Base-by-base conservation (phyloP, 164 flowering plant genomes). In the Paratinospora sagittata region DNA sequence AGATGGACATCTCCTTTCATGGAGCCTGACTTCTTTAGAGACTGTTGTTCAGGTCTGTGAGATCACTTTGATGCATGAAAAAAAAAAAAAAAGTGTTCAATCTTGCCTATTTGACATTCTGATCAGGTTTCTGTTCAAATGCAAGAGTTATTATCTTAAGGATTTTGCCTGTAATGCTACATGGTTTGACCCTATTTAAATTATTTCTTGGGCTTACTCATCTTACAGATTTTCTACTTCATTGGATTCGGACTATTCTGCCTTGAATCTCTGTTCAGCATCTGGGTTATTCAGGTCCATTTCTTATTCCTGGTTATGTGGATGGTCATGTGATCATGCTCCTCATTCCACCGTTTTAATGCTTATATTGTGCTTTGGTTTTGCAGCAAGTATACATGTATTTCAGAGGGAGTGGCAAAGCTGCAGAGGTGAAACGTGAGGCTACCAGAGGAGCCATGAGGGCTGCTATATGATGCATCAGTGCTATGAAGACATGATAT, bases 211-310 rank as follows among this genome's bases (percentile, higher is more conserved):
- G 58, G 14, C 3, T 3, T 12, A 43, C 12, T 71, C 36, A 74
- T 17, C 36, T 68, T 73, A n/a, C 84, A 96, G 99, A 85, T 96
- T 66, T 91, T 96, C 78, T 96, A 93, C 85, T 85, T 96, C 70
- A 72, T 96, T 68, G 99, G 99, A 57, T 91, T 91, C 70, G 97
- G 83, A 55, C 68, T 87, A 0, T 96, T 93, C 82, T 79, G 83
- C 67, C 30, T 93, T 1, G 99, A 96, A 80, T 74, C 90, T 36
- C 26, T 93, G 72, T 69, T 96, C 68, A 91, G 98, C 82, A 75
- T 93, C 79, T 92, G 99, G 98, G 98, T 96, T 75, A 84, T 91
- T 70, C 97, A 96, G 99, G 99, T 93, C 45, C 21, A 37, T 26
- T 55, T 78, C 39, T 62, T 19, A 23, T 33, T 37, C 30, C 23